These are phyloP conservation scores for Westerdykella aurantiaca DNA, from an alignment of 2,329 filamentous ascomycete species.

Conservation along the genomic window DNA sequence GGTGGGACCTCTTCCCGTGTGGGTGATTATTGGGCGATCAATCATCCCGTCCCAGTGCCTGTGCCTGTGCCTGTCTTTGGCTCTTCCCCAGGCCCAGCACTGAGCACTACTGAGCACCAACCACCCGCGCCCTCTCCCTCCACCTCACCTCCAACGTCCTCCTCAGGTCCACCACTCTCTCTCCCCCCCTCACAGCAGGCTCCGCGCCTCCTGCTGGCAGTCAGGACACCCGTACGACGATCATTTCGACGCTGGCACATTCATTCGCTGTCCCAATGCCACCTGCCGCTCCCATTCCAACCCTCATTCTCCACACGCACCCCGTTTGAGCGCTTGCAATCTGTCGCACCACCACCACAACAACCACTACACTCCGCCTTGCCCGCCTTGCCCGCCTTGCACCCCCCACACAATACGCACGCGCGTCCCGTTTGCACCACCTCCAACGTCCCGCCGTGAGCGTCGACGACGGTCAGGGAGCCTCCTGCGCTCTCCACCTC, in stretches of 20 bases:
- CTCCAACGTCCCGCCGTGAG: slow-evolving; percentile 13
- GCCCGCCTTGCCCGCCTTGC: slow-evolving; percentile 8
- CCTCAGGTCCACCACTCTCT: too few relatives aligned
- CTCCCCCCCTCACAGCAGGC: not conserved
- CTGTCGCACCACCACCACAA: slow-evolving; percentile 14
- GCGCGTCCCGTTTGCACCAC: not conserved
- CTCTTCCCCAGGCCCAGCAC: too few relatives aligned
- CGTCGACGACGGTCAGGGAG: slow-evolving; percentile 17
- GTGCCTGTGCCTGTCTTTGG: too few relatives aligned
- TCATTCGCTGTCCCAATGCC: slow-evolving; percentile 19
- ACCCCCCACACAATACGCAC: not conserved
- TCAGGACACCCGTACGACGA: too few relatives aligned
- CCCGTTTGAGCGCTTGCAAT: slow-evolving; percentile 20
- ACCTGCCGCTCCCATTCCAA: slow-evolving; percentile 19
- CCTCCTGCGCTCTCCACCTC: slow-evolving; percentile 3
- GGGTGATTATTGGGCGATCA: too few relatives aligned
- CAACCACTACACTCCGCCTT: slow-evolving; percentile 10
- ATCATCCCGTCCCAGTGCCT: too few relatives aligned
- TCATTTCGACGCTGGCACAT: too few relatives aligned
- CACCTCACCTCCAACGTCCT: too few relatives aligned
- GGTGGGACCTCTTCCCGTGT: too few relatives aligned
- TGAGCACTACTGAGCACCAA: too few relatives aligned
- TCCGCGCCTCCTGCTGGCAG: too few relatives aligned
- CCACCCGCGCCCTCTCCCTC: too few relatives aligned
- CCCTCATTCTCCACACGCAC: slow-evolving; percentile 25